Evolutionary conservation across 1,139 yeast genomes (phyloP).

Genomic region (Hemisphaericaspora lyxosophila): DNA sequence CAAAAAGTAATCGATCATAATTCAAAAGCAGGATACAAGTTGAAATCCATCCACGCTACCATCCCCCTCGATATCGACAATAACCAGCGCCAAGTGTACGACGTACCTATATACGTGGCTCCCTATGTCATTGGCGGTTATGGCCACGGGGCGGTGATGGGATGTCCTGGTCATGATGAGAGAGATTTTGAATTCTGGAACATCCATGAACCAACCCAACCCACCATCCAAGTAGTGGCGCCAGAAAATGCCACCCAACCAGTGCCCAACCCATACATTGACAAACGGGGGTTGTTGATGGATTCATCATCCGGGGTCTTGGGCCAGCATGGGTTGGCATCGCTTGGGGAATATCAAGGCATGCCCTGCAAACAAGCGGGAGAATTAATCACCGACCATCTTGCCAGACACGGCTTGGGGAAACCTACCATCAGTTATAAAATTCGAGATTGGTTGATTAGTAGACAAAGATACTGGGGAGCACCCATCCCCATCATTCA

Average conservation of each 20-base stretch:
- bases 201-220: slow-evolving; percentile 50
- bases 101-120: slow-evolving; percentile 79
- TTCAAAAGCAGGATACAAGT: slow-evolving; percentile 63
- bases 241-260: slow-evolving; percentile 20
- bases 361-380: slow-evolving; percentile 53
- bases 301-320: slow-evolving; percentile 24
- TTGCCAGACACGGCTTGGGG: slow-evolving; percentile 46
- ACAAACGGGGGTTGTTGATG: slow-evolving; percentile 54
- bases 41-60: slow-evolving; percentile 47
- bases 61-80: slow-evolving; percentile 57
- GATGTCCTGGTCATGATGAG: slow-evolving; percentile 91
- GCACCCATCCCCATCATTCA: slow-evolving; percentile 96
- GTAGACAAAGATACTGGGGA: slow-evolving; percentile 97
- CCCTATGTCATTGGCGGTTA: slow-evolving; percentile 84
- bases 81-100: slow-evolving; percentile 13
- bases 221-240: slow-evolving; percentile 47
- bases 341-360: slow-evolving; percentile 55
- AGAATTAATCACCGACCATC: slow-evolving; percentile 38
- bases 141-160: slow-evolving; percentile 96
- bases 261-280: slow-evolving; percentile 42
- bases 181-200: slow-evolving; percentile 84
- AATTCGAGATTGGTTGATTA: slow-evolving; percentile 89
- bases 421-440: slow-evolving; percentile 52
- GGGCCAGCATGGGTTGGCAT: slow-evolving; percentile 28
- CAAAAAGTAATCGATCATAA: slow-evolving; percentile 39